Evolutionary conservation across 1,284 basidiomycete genomes (phyloP).

Genomic region (Mycena sp.): DNA sequence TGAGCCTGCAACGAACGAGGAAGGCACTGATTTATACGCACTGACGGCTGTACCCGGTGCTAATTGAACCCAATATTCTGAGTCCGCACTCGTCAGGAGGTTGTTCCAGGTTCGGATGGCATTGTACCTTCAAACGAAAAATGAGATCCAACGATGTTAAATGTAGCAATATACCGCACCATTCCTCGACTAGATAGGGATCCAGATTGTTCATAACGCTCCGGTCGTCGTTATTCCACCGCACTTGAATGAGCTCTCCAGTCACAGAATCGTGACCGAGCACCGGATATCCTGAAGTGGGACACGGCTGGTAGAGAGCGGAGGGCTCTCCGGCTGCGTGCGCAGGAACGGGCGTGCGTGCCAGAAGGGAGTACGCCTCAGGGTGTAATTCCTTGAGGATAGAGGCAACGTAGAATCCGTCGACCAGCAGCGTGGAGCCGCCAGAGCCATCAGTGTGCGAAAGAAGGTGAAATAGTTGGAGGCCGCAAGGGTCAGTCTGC

Average conservation of each 20-base stretch:
- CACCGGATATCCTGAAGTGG: conserved; percentile 70
- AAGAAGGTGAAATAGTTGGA: conserved; percentile 96
- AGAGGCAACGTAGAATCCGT: conserved; percentile 93
- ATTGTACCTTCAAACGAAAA: conserved; percentile 54
- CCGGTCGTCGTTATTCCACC: conserved; percentile 97
- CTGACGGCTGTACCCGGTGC: conserved; percentile 87
- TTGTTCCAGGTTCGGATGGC: conserved; percentile 85
- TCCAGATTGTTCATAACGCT: conserved; percentile 77
- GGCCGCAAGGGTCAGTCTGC: conserved; percentile 90
- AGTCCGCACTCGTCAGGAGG: conserved; percentile 80
- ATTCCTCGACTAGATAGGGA: conserved; percentile 70
- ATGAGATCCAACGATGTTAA: too few relatives aligned
- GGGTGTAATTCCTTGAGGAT: conserved; percentile 81
- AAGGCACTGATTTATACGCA: conserved; percentile 49
- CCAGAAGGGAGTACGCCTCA: conserved; percentile 77
- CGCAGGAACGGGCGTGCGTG: conserved; percentile 76
- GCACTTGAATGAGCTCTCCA: conserved; percentile 78
- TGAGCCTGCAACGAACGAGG: background rate
- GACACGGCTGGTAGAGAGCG: conserved; percentile 71
- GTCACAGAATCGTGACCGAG: conserved; percentile 70
- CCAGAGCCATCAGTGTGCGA: conserved; percentile 86
- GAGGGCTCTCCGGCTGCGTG: conserved; percentile 89
- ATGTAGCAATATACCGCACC: conserved; percentile 48
- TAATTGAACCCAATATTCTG: conserved; percentile 93
- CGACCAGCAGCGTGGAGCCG: conserved; percentile 90